phyloP scores from a whole-genome alignment of 495 filamentous ascomycete species.

The Penicillium crystallinum region DNA sequence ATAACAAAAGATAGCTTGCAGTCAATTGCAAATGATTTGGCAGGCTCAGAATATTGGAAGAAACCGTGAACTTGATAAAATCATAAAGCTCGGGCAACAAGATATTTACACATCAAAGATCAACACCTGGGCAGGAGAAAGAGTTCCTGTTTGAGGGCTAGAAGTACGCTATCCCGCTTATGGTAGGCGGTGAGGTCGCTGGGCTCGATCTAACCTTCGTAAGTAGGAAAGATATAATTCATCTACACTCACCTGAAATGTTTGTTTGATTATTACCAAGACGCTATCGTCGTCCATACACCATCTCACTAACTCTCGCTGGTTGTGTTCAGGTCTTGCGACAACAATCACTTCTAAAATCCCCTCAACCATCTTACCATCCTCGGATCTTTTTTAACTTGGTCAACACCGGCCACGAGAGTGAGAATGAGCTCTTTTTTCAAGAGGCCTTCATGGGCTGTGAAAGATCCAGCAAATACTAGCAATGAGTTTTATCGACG shows the following conservation, averaged over 20 bases:
- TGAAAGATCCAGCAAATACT: slow-evolving; percentile 36
- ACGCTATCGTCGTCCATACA: background rate
- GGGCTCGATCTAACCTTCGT: background rate
- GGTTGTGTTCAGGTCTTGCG: background rate
- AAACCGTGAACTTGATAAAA: background rate
- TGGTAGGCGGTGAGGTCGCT: background rate
- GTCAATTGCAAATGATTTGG: background rate
- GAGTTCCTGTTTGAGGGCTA: background rate
- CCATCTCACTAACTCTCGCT: background rate
- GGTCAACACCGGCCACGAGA: background rate
- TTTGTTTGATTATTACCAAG: background rate
- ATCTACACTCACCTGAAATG: background rate
- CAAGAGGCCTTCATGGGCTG: slow-evolving; percentile 59
- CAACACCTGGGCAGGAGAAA: too few species aligned
- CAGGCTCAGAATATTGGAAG: background rate
- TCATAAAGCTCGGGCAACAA: background rate
- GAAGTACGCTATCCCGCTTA: background rate
- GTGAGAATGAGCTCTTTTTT: slow-evolving; percentile 57
- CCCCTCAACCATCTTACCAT: background rate
- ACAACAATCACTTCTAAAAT: background rate
- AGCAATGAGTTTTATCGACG: slow-evolving; percentile 61
- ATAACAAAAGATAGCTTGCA: background rate
- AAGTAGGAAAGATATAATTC: background rate
- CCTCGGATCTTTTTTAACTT: background rate
- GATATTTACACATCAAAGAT: too few species aligned